A percentile compares a stretch with the other conserved stretches of the same genome.
These are phyloP conservation scores for Miscanthus lutarioriparius DNA, from an alignment of 176 grass and related monocot genomes.

Conservation along the genomic window DNA sequence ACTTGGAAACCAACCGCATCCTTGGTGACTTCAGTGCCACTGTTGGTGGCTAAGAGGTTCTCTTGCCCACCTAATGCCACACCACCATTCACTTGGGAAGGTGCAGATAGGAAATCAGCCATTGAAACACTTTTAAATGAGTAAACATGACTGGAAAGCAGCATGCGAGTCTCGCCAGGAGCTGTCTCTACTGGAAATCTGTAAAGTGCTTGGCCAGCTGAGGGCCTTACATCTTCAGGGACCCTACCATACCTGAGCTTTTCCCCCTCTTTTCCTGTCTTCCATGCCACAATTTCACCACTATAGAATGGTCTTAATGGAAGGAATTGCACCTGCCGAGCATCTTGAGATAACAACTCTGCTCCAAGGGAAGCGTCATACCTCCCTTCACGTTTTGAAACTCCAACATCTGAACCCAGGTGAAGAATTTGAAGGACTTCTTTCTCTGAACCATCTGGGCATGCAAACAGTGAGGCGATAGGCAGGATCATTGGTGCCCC, in stretches of 20 bases:
- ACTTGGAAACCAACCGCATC: conserved; percentile 55
- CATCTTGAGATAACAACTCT: conserved; percentile 85
- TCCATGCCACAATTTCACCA: conserved; percentile 94
- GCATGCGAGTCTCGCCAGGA: conserved; percentile 60
- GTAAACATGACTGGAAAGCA: conserved; percentile 88
- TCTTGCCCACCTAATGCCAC: conserved; percentile 37
- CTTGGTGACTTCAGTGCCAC: conserved; percentile 32
- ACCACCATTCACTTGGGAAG: conserved; percentile 44
- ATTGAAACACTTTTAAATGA: conserved; percentile 90
- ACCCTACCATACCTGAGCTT: conserved; percentile 91
- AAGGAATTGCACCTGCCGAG: conserved; percentile 93
- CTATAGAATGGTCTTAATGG: conserved; percentile 90
- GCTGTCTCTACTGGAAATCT: conserved; percentile 77
- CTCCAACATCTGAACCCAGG: conserved; percentile 57
- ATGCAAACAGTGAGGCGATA: conserved; percentile 71
- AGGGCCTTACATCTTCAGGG: conserved; percentile 92
- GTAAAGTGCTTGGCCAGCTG: conserved; percentile 83
- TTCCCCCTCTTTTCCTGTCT: conserved; percentile 80
- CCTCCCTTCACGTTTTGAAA: conserved; percentile 52
- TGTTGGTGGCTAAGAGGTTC: conserved; percentile 41
- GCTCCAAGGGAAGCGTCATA: conserved; percentile 61
- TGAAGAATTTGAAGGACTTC: conserved; percentile 66
- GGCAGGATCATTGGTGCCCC: conserved; percentile 73
- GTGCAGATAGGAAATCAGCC: conserved; percentile 51
- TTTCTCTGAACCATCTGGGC: conserved; percentile 86